Base-by-base conservation (phyloP, 345 rosid species). In the Eucalyptus microcorys region DNA sequence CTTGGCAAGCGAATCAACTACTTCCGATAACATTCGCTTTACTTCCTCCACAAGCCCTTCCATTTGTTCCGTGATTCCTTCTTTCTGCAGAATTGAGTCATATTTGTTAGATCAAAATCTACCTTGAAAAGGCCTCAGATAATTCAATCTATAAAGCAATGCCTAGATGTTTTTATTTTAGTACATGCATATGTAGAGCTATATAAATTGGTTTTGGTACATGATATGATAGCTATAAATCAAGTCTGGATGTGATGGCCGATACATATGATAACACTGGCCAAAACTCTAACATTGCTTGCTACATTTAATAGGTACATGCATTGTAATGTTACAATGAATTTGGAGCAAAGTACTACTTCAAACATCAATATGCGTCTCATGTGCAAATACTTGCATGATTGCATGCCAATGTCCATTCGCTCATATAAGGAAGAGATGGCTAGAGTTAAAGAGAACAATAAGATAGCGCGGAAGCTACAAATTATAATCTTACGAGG, bases 21-120 rank as follows among this genome's bases (percentile, higher is more conserved):
- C 87, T 87, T 89, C 91, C 15, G 7, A 89, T 59, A 94, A 89
- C 88, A 89, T 49, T 9, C 3, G 85, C 88, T 86, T 91, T 57
- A 91, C 93, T 3, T 90, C 89, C 87, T 88, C 89, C 47, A 47
- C 87, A 14, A 94, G 86, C 81, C 68, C 48, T 57, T 84, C 90
- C 59, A 32, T 52, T 42, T 22, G 81, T 79, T 68, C 49, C 49
- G 30, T 76, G 32, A 88, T 87, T 53, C 83, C 89, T 13, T 90
- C 90, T 68, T 87, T 92, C 95, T 92, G 91, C 86, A 21, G 7
- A n/a, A 71, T 71, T 37, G 45, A 37, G 27, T 71, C 14, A 24
- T 10, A 71, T 37, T 71, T 6, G 7, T 71, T 37, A 71, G 45
- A 37, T 37, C 27, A 21, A 71, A 68, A 34, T 34, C 24, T 68